Evolutionary conservation across 2,329 filamentous ascomycete species (phyloP), one percentile per base, ranked within the genome.

Genomic region (Fusarium ramigenum): DNA sequence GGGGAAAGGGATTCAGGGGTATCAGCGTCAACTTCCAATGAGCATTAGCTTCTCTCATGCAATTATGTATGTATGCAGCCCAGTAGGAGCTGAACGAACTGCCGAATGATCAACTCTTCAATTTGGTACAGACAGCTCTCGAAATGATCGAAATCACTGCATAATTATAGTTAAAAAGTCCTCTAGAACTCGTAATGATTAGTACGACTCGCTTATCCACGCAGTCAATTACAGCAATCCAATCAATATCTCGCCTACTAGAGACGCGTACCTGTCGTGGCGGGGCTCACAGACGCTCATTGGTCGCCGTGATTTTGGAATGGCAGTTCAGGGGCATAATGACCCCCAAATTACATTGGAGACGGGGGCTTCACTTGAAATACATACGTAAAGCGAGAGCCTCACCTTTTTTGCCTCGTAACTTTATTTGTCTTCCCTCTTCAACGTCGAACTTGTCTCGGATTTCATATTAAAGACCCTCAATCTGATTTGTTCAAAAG

Each of bases 1-100:
- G 43, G 52, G 43, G 42, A 65, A n/a, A 49, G n/a, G 32, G 42
- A 50, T 64, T 69, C 71, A 74, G 71, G 71, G 71, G 71, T 69
- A 59, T 34, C 36, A 30, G 40, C 40, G 37, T 28, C 57, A 49
- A 23, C 60, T 57, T 49, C 66, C 66, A 69, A 70, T 66, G 15
- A 44, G 60, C 43, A 62, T 50, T 47, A 32, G 28, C 37, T 34
- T 59, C 23, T 61, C 30, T 61, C 63, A 54, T 58, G 21, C 61
- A 73, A 60, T 63, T 53, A 37, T 34, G 30, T 30, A 30, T 15
- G 34, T 36, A 37, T 23, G 28, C 52, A 69, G 50, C 44, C 37
- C 30, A 36, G 37, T 23, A 14, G 21, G 19, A 47, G 43, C 40
- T 46, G 21, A 54, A 34, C 30, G 16, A 54, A 30, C 36, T 42